phyloP scores from a whole-genome alignment of 805 yeast species.

The Hemisphaericaspora nanyangensis region DNA sequence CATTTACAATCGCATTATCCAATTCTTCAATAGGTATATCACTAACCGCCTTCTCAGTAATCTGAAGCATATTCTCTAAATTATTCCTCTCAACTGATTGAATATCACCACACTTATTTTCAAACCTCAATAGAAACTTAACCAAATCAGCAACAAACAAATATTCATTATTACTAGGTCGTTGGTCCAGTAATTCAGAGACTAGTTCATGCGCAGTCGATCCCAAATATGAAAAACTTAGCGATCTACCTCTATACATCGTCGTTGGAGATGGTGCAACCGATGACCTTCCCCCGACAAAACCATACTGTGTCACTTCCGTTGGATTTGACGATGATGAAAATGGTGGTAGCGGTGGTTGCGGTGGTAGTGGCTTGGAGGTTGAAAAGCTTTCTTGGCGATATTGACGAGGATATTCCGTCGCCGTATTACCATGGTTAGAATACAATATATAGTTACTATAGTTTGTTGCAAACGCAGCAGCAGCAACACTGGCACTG shows the following conservation, averaged over 20 bases:
- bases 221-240: slow-evolving; percentile 1
- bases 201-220: not conserved
- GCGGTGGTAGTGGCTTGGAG: no score
- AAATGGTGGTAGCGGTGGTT: no score
- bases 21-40: slow-evolving; percentile 5
- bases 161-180: slow-evolving; percentile 1
- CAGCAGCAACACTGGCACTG: not conserved
- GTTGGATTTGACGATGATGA: no score
- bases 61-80: not conserved
- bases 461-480: not conserved
- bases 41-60: not conserved
- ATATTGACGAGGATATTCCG: not conserved
- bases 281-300: not conserved
- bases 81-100: not conserved
- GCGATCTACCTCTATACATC: slow-evolving; percentile 2
- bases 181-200: not conserved
- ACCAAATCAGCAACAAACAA: slow-evolving; percentile 5
- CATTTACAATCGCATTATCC: slow-evolving; percentile 3
- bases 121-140: slow-evolving; percentile 7
- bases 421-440: not conserved
- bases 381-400: not conserved
- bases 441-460: not conserved
- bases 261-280: not conserved
- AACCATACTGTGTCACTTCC: no score
- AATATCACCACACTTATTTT: slow-evolving; percentile 3